phyloP scores from a whole-genome alignment of 176 grass and related monocot genomes.

The Secale cereale region DNA sequence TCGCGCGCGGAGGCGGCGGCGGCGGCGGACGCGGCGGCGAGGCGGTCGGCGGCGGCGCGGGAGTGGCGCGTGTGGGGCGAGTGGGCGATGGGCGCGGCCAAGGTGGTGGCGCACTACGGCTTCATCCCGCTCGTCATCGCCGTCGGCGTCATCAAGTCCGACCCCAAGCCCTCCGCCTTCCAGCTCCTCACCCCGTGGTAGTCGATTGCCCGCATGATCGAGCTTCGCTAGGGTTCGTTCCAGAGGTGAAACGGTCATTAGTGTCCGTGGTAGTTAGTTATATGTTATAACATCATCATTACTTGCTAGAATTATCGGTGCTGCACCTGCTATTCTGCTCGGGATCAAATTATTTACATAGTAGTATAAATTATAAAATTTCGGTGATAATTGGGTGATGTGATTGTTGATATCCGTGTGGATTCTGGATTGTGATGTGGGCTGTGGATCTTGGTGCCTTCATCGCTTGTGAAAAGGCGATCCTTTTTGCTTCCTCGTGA shows the following conservation, averaged over 20 bases:
- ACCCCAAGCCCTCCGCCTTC: neutral
- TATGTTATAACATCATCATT: neutral
- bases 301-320: neutral
- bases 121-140: conserved; percentile 15
- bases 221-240: neutral
- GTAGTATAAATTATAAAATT: neutral
- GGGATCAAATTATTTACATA: neutral
- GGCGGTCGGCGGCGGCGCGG: neutral
- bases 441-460: neutral
- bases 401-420: neutral
- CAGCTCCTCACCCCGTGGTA: neutral
- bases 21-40: neutral
- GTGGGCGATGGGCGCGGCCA: neutral
- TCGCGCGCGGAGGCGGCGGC: neutral
- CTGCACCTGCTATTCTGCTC: neutral
- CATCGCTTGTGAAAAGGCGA: neutral
- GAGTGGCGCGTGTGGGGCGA: neutral
- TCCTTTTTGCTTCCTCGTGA: neutral
- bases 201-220: neutral
- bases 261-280: neutral
- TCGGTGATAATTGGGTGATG: neutral
- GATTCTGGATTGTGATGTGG: neutral
- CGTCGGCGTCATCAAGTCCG: neutral
- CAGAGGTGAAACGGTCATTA: neutral
- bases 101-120: conserved; percentile 12